A percentile compares a stretch with the other conserved stretches of the same genome.
phyloP scores from a whole-genome alignment of 805 yeast genomes.

The Metschnikowia cubensis region DNA sequence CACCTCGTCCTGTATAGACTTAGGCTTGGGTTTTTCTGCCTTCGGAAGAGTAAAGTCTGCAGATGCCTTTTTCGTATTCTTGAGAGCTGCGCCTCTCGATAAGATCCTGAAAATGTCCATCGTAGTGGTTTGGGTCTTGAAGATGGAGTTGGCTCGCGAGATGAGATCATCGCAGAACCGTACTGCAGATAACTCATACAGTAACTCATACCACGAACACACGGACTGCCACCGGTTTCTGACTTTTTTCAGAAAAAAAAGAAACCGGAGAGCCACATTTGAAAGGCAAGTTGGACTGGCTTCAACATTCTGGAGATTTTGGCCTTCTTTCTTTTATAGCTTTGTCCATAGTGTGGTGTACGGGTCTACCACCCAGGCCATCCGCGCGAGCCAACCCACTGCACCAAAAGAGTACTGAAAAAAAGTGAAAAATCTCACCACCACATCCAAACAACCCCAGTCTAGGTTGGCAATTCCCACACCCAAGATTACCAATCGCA shows the following conservation, averaged over 20 bases:
- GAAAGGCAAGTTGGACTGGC: too few relatives aligned
- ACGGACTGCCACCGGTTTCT: too few relatives aligned
- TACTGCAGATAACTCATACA: too few relatives aligned
- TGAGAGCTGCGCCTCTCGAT: constrained; percentile 79
- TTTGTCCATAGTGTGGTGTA: background rate
- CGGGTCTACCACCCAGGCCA: background rate
- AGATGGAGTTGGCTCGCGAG: background rate
- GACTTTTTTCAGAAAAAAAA: too few relatives aligned
- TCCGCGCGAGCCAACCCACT: background rate
- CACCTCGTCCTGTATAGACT: constrained; percentile 45
- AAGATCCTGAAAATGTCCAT: constrained; percentile 91
- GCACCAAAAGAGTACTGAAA: background rate
- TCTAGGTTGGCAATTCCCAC: background rate
- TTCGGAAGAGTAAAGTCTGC: constrained; percentile 36
- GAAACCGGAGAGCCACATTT: too few relatives aligned
- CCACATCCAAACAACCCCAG: background rate
- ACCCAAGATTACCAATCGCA: background rate
- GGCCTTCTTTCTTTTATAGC: too few relatives aligned
- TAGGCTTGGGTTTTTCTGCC: constrained; percentile 26
- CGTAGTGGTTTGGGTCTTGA: background rate
- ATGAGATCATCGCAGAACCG: background rate
- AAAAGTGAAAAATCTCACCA: constrained; percentile 1
- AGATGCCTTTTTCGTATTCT: constrained; percentile 47
- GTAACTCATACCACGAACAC: too few relatives aligned
- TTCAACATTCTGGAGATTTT: too few relatives aligned